Percentiles rank a stretch among this genome's conserved stretches.
Evolutionary conservation across 306 rosid species (phyloP).

Genomic region (Glycine soja): DNA sequence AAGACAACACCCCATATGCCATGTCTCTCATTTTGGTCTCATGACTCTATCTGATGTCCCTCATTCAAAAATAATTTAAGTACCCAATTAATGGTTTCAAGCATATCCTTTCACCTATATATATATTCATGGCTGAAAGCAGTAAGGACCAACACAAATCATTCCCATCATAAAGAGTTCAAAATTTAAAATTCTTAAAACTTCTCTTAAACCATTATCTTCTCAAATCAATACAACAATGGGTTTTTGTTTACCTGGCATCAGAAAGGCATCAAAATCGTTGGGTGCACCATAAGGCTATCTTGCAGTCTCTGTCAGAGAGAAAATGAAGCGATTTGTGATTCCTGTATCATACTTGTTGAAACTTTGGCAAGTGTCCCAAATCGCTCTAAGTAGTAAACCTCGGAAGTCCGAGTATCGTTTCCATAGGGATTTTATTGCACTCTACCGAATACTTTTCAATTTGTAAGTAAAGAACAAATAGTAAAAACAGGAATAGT

Average conservation of each 20-base stretch:
- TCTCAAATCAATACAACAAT: background rate
- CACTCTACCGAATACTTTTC: no score
- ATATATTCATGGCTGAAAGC: background rate
- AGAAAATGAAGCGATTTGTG: background rate
- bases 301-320: background rate
- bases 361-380: no score
- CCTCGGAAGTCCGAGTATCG: no score
- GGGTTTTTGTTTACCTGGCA: background rate
- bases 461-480: no score
- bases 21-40: background rate
- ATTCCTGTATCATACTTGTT: background rate
- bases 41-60: background rate
- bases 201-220: background rate
- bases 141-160: background rate
- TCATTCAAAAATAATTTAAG: background rate
- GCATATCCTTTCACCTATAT: no score
- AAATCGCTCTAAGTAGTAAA: no score
- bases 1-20: background rate
- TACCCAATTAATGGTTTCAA: no score
- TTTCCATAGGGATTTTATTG: no score
- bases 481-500: no score
- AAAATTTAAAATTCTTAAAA: constrained; percentile 29
- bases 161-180: constrained; percentile 7
- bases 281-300: background rate
- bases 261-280: background rate